phyloP scores from a whole-genome alignment of 2,329 filamentous ascomycete species.

The Conoideocrella luteorostrata region DNA sequence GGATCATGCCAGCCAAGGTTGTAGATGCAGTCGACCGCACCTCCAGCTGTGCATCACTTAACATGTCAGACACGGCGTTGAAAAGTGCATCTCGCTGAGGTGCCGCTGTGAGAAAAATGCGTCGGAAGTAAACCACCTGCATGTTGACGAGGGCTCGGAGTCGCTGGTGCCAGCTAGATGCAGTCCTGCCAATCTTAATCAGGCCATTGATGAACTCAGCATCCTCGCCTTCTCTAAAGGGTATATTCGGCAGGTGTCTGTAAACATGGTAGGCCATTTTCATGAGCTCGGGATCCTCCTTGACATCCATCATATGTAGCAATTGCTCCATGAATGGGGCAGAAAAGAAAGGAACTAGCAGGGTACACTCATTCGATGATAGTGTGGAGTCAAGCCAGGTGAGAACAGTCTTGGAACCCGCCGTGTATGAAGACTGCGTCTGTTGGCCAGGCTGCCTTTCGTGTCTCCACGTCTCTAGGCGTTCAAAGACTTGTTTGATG shows the following conservation, averaged over 20 bases:
- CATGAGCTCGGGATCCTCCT: constrained; percentile 94
- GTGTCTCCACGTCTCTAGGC: constrained; percentile 80
- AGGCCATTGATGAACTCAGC: constrained; percentile 76
- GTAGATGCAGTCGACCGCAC: constrained; percentile 89
- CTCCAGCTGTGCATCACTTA: constrained; percentile 85
- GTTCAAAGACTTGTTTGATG: constrained; percentile 67
- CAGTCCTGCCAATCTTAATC: constrained; percentile 78
- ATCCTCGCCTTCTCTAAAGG: constrained; percentile 81
- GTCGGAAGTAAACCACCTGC: constrained; percentile 96
- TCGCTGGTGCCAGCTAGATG: constrained; percentile 90
- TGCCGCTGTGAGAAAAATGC: constrained; percentile 76
- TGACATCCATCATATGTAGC: constrained; percentile 99
- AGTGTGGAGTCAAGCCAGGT: constrained; percentile 91
- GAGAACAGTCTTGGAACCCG: constrained; percentile 90
- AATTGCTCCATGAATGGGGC: constrained; percentile 85
- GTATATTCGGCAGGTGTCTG: constrained; percentile 90
- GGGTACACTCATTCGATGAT: constrained; percentile 86
- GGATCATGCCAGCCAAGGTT: constrained; percentile 94
- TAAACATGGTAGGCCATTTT: constrained; percentile 94
- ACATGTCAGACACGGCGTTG: constrained; percentile 90
- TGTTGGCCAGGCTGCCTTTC: constrained; percentile 83
- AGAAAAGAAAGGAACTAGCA: constrained; percentile 86
- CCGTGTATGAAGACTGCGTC: constrained; percentile 89
- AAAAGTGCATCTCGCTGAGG: constrained; percentile 76
- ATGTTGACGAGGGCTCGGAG: constrained; percentile 94